Percentiles rank a stretch among this genome's conserved stretches.
Conservation (phyloP, 129 eudicot species). For the Saposhnikovia divaricata region DNA sequence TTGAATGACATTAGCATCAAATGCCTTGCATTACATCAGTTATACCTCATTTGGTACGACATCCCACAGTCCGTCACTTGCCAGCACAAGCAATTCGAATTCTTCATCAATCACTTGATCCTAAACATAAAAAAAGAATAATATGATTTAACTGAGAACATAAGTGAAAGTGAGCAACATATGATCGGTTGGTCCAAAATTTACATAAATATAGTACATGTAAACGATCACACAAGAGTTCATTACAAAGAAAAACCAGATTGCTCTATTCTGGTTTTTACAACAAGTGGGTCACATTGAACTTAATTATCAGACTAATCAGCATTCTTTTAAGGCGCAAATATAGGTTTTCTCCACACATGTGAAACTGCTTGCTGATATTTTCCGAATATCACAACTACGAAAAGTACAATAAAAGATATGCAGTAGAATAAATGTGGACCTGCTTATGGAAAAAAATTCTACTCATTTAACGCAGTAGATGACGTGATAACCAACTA, state of each 20-base stretch:
- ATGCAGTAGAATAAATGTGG: background rate
- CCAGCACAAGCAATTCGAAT: slow-evolving; percentile 72
- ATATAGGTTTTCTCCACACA: background rate
- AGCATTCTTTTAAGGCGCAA: background rate
- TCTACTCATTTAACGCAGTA: background rate
- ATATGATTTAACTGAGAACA: background rate
- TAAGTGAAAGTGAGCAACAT: background rate
- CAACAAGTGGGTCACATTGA: background rate
- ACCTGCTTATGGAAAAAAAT: background rate
- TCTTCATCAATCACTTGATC: slow-evolving; percentile 67
- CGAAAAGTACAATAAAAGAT: background rate
- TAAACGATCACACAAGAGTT: background rate
- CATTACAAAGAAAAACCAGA: background rate
- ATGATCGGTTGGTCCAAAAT: background rate
- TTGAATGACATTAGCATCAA: background rate
- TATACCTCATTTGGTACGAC: slow-evolving; percentile 84
- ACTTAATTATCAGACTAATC: background rate
- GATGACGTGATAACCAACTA: background rate
- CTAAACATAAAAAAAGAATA: slow-evolving; percentile 22
- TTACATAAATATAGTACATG: background rate
- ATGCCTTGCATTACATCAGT: background rate
- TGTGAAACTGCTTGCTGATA: background rate
- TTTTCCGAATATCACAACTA: background rate
- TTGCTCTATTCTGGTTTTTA: background rate
- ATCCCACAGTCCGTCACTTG: slow-evolving; percentile 94